Base-by-base conservation (phyloP, 345 rosid genomes). In the Citrus australasica region DNA sequence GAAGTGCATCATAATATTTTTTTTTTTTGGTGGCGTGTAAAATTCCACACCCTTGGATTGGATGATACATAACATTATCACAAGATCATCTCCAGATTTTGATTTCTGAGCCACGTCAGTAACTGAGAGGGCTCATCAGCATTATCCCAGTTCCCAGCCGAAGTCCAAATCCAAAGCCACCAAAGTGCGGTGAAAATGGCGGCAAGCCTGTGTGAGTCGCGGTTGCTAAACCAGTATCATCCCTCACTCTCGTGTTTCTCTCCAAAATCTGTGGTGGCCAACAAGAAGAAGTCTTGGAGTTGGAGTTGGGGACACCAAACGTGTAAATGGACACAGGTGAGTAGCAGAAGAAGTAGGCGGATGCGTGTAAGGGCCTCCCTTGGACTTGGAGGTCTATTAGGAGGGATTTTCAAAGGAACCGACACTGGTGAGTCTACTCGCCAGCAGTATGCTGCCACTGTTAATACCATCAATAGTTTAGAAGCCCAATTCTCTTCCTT, bases 401-500 rank as follows among this genome's bases (percentile, higher is more conserved):
- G 95, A 51, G 98, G 95, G 58, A 89, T 95, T 76, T 95, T 95
- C 81, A 93, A 91, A 65, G 94, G 96, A 51, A 79, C 90, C 70
- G 98, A 95, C 82, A 92, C 86, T 14, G 97, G 98, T 61, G 99
- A 95, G 80, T 86, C 97, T 33, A 93, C 98, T 0, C 86, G 97
- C 83, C 89, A 93, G 85, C 94, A 91, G 81, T 93, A 86, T 83
- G 89, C 91, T 16, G 75, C 85, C 1, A 83, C 81, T 77, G 97
- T 93, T 48, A 78, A 71, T 35, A 35, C 84, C 38, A 85, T 92
- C 74, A 95, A 92, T 78, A 78, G 83, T 10, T 83, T 95, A 80
- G 98, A 95, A 78, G 64, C 87, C 2, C 83, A 88, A 81, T 88
- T 91, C 79, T 84, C 92, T 13, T 70, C 85, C 32, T 78, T 95